Conservation (phyloP, 2,329 filamentous ascomycete species). For the Dendryphion nanum region DNA sequence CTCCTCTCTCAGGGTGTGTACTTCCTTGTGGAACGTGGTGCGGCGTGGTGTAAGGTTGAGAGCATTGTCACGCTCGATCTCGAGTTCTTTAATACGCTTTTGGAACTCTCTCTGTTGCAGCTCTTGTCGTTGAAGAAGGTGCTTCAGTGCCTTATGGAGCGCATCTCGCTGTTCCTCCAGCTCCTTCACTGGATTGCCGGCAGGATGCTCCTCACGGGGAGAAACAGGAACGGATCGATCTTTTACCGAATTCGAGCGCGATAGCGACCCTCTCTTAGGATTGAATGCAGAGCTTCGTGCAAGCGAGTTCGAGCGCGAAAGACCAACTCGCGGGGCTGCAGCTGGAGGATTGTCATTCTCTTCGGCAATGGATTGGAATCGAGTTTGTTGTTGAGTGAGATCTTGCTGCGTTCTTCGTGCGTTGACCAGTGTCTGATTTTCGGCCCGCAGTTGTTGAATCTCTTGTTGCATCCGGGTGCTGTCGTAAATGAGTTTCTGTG, state of each 20-base stretch:
- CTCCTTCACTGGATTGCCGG: slow-evolving; percentile 65
- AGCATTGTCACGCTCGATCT: slow-evolving; percentile 74
- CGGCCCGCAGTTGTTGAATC: slow-evolving; percentile 57
- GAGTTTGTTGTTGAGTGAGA: slow-evolving; percentile 42
- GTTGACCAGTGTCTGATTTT: slow-evolving; percentile 60
- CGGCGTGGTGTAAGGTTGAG: slow-evolving; percentile 68
- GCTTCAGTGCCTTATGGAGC: slow-evolving; percentile 81
- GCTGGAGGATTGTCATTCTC: slow-evolving; percentile 47
- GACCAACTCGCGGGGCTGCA: slow-evolving; percentile 42
- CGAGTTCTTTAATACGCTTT: slow-evolving; percentile 75
- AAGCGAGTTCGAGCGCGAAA: slow-evolving; percentile 67
- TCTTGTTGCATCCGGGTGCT: slow-evolving; percentile 86
- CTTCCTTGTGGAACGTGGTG: slow-evolving; percentile 80
- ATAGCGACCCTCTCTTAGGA: slow-evolving; percentile 48
- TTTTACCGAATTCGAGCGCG: slow-evolving; percentile 48
- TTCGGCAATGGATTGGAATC: slow-evolving; percentile 62
- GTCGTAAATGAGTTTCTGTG: slow-evolving; percentile 74
- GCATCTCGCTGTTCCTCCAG: slow-evolving; percentile 92
- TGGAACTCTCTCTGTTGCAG: slow-evolving; percentile 79
- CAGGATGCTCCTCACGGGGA: slow-evolving; percentile 53
- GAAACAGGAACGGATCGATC: slow-evolving; percentile 43
- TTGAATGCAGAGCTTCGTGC: slow-evolving; percentile 53
- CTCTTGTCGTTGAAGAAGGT: slow-evolving; percentile 80
- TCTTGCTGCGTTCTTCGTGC: slow-evolving; percentile 51
- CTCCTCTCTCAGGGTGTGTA: slow-evolving; percentile 75